phyloP scores from a whole-genome alignment of 371 early-diverging fungal genomes.

The Lichtheimia hyalospora region DNA sequence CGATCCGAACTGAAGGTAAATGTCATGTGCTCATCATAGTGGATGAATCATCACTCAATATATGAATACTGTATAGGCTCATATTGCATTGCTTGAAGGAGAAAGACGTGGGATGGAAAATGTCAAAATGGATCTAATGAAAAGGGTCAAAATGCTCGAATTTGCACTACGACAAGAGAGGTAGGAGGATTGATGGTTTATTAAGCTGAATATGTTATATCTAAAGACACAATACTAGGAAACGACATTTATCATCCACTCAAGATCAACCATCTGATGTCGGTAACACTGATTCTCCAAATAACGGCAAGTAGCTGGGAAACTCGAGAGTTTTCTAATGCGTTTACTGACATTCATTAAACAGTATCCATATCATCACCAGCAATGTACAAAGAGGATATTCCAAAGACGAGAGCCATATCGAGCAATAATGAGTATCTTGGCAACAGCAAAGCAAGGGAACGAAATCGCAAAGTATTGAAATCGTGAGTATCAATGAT shows the following conservation, averaged over 20 bases:
- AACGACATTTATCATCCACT: background rate
- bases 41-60: background rate
- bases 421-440: background rate
- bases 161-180: conserved; percentile 78
- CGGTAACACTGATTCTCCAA: conserved; percentile 18
- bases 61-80: conserved; percentile 46
- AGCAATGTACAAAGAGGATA: conserved; percentile 1
- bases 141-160: conserved; percentile 89
- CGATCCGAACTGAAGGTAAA: conserved; percentile 77
- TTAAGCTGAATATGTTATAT: background rate
- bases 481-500: conserved; percentile 67
- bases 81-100: conserved; percentile 81
- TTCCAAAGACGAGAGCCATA: background rate
- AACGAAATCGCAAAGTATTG: conserved; percentile 73
- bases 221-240: background rate
- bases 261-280: conserved; percentile 8
- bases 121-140: conserved; percentile 73
- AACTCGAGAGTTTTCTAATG: background rate
- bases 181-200: conserved; percentile 23
- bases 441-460: conserved; percentile 24
- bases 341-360: background rate
- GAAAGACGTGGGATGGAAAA: conserved; percentile 80
- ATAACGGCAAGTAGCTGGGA: conserved; percentile 15
- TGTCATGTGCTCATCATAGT: background rate
- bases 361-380: conserved; percentile 18